Evolutionary conservation across 371 early-diverging fungal genomes (phyloP), one percentile per base, ranked within the genome.

Genomic region (Ordospora pajunii): DNA sequence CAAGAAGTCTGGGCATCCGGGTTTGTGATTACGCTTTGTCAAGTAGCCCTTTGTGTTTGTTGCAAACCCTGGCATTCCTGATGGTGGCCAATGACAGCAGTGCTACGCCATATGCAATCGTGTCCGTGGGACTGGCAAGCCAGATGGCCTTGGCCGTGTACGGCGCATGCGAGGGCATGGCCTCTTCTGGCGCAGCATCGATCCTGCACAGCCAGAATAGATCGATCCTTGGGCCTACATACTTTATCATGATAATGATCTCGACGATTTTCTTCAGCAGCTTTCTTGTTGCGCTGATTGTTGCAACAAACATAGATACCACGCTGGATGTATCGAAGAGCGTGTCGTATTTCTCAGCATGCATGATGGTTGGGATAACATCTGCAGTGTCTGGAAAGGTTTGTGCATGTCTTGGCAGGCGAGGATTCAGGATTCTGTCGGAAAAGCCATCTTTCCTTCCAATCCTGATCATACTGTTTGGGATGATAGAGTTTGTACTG

Each of bases 211-310:
- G 75, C 21, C 71, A 77, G 23, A 73, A 69, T 53, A 65, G 50
- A 49, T 65, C 65, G 4, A 70, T 82, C 12, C 48, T 79, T 17
- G 77, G 78, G 27, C 69, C 70, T 44, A 44, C 82, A 21, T 80
- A 80, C 54, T 65, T 82, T 25, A 67, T 78, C 27, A 64, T 77
- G 42, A 80, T 82, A 40, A 78, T 82, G 73, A 27, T 70, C 22
- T 78, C 80, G 12, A 77, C 80, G 46, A 67, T 77, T 12, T 82
- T 80, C 44, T 72, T 82, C 54, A 70, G 72, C 37, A 80, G 67
- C 44, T 78, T 82, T 45, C 77, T 82, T 42, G 37, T 82, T 22
- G 66, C 75, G 17, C 71, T 80, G 10, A 53, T 79, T 12, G 77
- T 80, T 22, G 19, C 64, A 7, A 44, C 25, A 42, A 67, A 43